Conservation (phyloP, 2,329 filamentous ascomycete genomes). For the Cytospora schulzeri region DNA sequence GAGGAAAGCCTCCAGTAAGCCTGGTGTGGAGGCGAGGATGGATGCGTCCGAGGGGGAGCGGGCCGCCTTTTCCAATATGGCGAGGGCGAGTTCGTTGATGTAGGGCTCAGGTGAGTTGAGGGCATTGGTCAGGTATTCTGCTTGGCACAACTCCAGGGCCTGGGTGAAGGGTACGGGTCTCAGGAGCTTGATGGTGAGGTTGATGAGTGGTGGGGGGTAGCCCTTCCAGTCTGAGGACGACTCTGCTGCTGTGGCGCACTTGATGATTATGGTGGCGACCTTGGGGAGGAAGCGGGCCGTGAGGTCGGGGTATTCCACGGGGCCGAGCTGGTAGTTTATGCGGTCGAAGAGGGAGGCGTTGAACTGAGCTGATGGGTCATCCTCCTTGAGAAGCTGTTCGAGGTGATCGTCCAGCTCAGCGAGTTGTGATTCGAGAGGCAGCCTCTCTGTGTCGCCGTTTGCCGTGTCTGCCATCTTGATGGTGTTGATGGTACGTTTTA, state of each 20-base stretch:
- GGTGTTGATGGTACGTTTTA: not conserved
- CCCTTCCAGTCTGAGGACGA: conserved; percentile 16
- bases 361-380: conserved; percentile 45
- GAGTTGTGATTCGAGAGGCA: conserved; percentile 34
- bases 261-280: conserved; percentile 55
- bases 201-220: conserved; percentile 53
- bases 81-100: conserved; percentile 60
- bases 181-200: conserved; percentile 58
- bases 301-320: conserved; percentile 41
- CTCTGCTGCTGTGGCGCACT: conserved; percentile 44
- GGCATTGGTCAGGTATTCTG: conserved; percentile 53
- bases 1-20: conserved; percentile 51
- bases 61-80: conserved; percentile 58
- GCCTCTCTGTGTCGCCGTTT: conserved; percentile 1
- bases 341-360: conserved; percentile 56
- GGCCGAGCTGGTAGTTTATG: conserved; percentile 27
- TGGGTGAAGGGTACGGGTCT: conserved; percentile 54
- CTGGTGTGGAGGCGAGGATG: conserved; percentile 52
- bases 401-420: conserved; percentile 59
- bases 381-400: conserved; percentile 44
- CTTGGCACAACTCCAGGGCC: conserved; percentile 53
- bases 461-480: conserved; percentile 19
- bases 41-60: conserved; percentile 50
- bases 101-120: conserved; percentile 56
- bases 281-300: conserved; percentile 56